Conservation (phyloP, 257 asterid genomes). For the Scutellaria barbata region DNA sequence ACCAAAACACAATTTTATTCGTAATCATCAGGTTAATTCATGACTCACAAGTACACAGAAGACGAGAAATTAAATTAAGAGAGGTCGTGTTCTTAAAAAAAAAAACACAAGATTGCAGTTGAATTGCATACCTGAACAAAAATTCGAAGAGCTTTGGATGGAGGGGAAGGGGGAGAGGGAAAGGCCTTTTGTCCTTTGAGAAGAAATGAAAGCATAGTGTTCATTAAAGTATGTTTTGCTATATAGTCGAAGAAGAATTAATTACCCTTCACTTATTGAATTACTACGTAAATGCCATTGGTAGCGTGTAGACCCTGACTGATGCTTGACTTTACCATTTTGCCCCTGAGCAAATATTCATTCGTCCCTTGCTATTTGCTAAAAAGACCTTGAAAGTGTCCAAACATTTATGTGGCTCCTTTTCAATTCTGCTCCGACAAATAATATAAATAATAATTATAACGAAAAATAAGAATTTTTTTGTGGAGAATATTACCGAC, state of each 20-base stretch:
- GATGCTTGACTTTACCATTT: not conserved
- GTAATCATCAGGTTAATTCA: conserved; percentile 6
- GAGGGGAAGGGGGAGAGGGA: conserved; percentile 12
- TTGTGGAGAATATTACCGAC: no score
- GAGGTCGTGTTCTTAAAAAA: not conserved
- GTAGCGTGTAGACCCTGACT: conserved; percentile 42
- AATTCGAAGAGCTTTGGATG: conserved; percentile 17
- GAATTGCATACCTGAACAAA: conserved; percentile 34
- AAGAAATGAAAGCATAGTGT: conserved; percentile 14
- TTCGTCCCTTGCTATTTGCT: not conserved
- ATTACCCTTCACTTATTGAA: conserved; percentile 28
- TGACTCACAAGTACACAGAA: not conserved
- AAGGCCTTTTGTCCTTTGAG: not conserved
- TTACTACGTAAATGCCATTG: conserved; percentile 42
- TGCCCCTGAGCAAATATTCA: not conserved
- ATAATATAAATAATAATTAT: no score
- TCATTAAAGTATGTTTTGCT: not conserved
- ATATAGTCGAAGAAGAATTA: conserved; percentile 29
- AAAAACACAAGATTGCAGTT: not conserved
- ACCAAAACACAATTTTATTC: conserved; percentile 6
- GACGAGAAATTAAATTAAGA: not conserved
- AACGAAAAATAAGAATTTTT: no score
- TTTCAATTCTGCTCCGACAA: no score
- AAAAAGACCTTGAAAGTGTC: not conserved
- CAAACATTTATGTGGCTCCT: no score